Evolutionary conservation across 2,329 filamentous ascomycete species (phyloP).

Genomic region (Triangularia setosa): DNA sequence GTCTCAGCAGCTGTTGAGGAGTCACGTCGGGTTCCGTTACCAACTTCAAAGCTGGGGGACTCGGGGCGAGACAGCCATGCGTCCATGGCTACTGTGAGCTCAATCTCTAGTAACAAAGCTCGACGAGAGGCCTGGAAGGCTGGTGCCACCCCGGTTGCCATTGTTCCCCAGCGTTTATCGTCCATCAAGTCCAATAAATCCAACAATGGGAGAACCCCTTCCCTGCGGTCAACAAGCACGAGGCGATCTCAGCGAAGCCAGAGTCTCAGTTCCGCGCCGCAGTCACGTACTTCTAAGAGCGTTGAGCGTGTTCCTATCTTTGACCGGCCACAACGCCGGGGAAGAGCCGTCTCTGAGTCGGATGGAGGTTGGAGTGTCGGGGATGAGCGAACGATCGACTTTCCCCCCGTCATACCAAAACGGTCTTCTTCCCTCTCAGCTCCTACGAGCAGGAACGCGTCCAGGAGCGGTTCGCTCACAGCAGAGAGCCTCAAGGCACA

Average conservation of each 20-base stretch:
- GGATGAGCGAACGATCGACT: constrained; percentile 57
- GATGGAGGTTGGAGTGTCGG: constrained; percentile 39
- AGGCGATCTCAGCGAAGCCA: constrained; percentile 50
- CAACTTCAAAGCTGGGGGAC: constrained; percentile 29
- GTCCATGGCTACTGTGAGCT: constrained; percentile 47
- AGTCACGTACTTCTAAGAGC: constrained; percentile 39
- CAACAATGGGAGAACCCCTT: constrained; percentile 43
- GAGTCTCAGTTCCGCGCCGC: constrained; percentile 47
- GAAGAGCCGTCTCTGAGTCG: constrained; percentile 44
- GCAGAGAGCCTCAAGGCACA: constrained; percentile 56
- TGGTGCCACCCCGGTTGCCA: constrained; percentile 59
- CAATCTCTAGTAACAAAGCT: constrained; percentile 50
- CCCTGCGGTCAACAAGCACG: constrained; percentile 59
- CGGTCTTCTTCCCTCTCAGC: constrained; percentile 60
- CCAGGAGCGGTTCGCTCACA: constrained; percentile 53
- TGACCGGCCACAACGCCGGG: constrained; percentile 39
- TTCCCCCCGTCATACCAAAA: constrained; percentile 52
- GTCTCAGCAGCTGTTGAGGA: constrained; percentile 30
- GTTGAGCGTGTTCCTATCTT: constrained; percentile 42
- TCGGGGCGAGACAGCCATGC: constrained; percentile 41
- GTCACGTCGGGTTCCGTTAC: constrained; percentile 6
- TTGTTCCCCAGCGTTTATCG: constrained; percentile 56
- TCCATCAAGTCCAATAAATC: constrained; percentile 43
- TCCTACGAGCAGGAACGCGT: constrained; percentile 56
- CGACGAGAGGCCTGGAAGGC: constrained; percentile 57